Evolutionary conservation across 2,329 filamentous ascomycete genomes (phyloP).

Genomic region (Cryphonectria japonica): DNA sequence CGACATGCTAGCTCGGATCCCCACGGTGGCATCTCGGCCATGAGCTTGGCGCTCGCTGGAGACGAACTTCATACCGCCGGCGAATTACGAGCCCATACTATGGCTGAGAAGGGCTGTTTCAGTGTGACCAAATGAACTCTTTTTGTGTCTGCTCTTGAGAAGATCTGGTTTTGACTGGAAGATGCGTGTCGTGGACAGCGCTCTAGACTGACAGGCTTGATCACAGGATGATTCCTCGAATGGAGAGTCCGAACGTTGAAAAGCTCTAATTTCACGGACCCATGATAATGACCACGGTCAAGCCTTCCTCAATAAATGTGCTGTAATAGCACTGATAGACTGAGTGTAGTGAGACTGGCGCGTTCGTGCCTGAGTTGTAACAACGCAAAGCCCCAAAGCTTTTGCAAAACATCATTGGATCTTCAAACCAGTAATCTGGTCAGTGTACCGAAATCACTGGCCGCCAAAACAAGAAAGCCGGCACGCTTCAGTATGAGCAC

Average conservation of each 20-base stretch:
- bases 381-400: neutral
- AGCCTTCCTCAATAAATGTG: neutral
- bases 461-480: neutral
- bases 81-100: neutral
- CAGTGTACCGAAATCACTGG: neutral
- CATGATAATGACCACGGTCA: neutral
- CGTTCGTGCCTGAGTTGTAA: neutral
- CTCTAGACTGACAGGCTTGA: neutral
- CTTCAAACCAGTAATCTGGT: neutral
- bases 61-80: neutral
- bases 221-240: neutral
- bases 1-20: neutral
- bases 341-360: neutral
- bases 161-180: too few relatives aligned
- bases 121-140: neutral
- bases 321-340: neutral
- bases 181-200: neutral
- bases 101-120: neutral
- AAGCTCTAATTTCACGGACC: neutral
- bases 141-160: neutral
- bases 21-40: neutral
- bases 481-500: neutral
- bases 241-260: neutral
- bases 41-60: neutral
- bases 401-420: neutral